Conservation (phyloP, 495 filamentous ascomycete genomes). For the Hypoxylon fuscum region DNA sequence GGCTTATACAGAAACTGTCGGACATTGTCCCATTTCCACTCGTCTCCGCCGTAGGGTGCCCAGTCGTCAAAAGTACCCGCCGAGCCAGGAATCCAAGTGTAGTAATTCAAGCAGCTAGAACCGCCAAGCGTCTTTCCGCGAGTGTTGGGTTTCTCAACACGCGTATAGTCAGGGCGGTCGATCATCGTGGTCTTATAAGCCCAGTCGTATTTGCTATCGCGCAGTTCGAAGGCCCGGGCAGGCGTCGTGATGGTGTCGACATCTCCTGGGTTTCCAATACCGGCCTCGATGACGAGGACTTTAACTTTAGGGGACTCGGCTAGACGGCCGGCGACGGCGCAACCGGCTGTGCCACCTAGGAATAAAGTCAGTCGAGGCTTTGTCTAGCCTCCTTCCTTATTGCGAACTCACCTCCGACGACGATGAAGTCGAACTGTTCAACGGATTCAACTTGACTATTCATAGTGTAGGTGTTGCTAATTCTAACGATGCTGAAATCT, state of each 20-base stretch:
- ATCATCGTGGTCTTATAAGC: slow-evolving; percentile 71
- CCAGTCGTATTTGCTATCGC: slow-evolving; percentile 70
- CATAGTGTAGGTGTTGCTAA: slow-evolving; percentile 17
- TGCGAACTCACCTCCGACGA: slow-evolving; percentile 30
- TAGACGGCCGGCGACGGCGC: slow-evolving; percentile 65
- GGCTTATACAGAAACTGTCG: slow-evolving; percentile 64
- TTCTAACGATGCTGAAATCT: background rate
- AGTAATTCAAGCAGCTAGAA: slow-evolving; percentile 68
- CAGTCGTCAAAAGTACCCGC: slow-evolving; percentile 72
- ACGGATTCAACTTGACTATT: slow-evolving; percentile 25
- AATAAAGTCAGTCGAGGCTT: background rate
- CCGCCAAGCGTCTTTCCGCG: slow-evolving; percentile 69
- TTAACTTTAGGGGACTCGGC: slow-evolving; percentile 61
- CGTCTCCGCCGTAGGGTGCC: slow-evolving; percentile 52
- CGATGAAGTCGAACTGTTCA: slow-evolving; percentile 36
- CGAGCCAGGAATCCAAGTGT: slow-evolving; percentile 67
- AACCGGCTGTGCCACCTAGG: slow-evolving; percentile 66
- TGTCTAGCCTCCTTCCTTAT: background rate
- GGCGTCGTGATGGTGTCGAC: slow-evolving; percentile 67
- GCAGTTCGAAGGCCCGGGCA: slow-evolving; percentile 60
- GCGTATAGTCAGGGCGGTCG: slow-evolving; percentile 67
- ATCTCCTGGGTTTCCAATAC: slow-evolving; percentile 63
- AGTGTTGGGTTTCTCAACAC: slow-evolving; percentile 70
- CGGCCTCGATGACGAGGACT: slow-evolving; percentile 66
- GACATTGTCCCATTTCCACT: slow-evolving; percentile 55